Evolutionary conservation across 2,329 filamentous ascomycete species (phyloP).

Genomic region (Atkinsonella hypoxylon): DNA sequence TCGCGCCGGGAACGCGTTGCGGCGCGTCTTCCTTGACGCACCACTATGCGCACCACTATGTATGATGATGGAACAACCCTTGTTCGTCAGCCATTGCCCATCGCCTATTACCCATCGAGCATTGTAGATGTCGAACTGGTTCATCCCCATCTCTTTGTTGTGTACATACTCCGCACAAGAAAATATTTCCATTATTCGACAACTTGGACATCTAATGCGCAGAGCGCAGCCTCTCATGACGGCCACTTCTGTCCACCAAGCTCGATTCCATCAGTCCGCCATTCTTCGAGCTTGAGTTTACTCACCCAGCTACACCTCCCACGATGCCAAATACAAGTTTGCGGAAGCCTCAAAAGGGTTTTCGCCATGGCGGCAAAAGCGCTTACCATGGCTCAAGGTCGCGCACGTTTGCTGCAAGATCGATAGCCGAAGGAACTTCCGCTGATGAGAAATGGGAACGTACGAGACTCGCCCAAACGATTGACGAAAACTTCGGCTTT

Average conservation of each 20-base stretch:
- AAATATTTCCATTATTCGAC: neutral
- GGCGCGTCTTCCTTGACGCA: conserved; percentile 20
- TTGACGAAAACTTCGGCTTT: conserved; percentile 95
- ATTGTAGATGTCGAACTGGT: neutral
- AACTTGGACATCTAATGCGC: neutral
- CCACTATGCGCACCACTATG: neutral
- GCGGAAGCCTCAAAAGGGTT: conserved; percentile 51
- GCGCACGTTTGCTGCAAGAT: conserved; percentile 70
- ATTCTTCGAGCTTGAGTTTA: conserved; percentile 10
- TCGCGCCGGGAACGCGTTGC: conserved; percentile 18
- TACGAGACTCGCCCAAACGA: conserved; percentile 67
- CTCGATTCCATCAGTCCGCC: conserved; percentile 6
- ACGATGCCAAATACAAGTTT: conserved; percentile 48
- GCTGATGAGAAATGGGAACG: conserved; percentile 89
- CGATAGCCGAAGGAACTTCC: conserved; percentile 73
- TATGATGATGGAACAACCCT: no score
- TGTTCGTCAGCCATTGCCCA: neutral
- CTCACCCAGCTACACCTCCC: neutral
- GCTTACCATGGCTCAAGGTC: conserved; percentile 57
- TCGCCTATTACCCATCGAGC: neutral
- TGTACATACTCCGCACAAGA: neutral
- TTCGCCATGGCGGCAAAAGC: conserved; percentile 55
- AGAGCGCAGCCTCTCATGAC: conserved; percentile 10
- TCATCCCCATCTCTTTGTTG: neutral
- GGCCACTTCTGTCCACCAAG: conserved; percentile 7